A percentile compares a stretch with the other conserved stretches of the same genome.
Conservation (phyloP, 2,329 filamentous ascomycete genomes). For the Pseudogymnoascus pannorum region DNA sequence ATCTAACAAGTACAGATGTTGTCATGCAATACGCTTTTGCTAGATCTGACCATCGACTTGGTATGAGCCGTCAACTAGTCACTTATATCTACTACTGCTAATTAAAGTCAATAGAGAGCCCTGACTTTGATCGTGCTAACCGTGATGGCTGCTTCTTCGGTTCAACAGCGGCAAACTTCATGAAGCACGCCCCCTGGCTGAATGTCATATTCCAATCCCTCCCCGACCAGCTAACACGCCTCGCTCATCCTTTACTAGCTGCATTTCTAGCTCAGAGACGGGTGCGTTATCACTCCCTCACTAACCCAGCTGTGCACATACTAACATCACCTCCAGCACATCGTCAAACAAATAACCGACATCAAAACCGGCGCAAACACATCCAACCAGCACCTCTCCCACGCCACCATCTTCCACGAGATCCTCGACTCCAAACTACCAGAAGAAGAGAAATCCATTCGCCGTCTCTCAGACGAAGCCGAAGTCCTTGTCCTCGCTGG, state of each 20-base stretch:
- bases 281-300: not conserved
- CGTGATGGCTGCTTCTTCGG: constrained; percentile 15
- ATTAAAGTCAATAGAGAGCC: constrained; percentile 9
- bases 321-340: not conserved
- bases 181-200: constrained; percentile 21
- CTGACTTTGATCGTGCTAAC: constrained; percentile 20
- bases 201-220: not conserved
- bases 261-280: not conserved
- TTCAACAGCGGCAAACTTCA: constrained; percentile 13
- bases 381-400: not conserved
- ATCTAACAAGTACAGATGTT: constrained; percentile 20
- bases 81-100: not conserved
- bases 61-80: not conserved
- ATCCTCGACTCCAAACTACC: not conserved
- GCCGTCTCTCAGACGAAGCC: constrained; percentile 11
- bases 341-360: not conserved
- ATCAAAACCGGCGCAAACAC: constrained; percentile 2
- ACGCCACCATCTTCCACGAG: constrained; percentile 3
- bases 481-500: constrained; percentile 27
- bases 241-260: not conserved
- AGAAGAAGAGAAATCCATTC: not conserved
- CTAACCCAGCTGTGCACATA: not conserved
- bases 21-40: constrained; percentile 28
- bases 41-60: constrained; percentile 18
- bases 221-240: not conserved